Conservation (phyloP, 2,329 filamentous ascomycete species). For the Escovopsis sp. region DNA sequence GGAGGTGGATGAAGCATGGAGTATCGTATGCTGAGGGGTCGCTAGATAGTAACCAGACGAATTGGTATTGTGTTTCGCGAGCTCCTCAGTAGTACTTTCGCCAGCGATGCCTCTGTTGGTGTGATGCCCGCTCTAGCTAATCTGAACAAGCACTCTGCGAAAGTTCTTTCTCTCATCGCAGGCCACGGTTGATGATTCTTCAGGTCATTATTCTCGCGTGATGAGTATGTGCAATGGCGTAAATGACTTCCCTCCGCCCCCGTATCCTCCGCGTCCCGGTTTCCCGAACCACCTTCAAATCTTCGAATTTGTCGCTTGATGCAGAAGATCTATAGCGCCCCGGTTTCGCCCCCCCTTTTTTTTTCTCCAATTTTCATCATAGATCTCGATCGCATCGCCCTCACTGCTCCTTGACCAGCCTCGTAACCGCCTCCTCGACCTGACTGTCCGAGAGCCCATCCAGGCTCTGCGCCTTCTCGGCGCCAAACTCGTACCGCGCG, state of each 20-base stretch:
- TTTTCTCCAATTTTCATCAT: background rate
- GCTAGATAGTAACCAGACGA: too few relatives aligned
- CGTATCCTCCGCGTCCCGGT: background rate
- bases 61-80: too few relatives aligned
- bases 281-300: too few relatives aligned
- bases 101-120: too few relatives aligned
- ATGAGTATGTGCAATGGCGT: conserved; percentile 1
- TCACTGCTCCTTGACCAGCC: conserved; percentile 30
- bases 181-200: too few relatives aligned
- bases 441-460: conserved; percentile 46
- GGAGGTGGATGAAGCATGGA: too few relatives aligned
- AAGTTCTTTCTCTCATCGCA: too few relatives aligned
- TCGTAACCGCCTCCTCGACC: conserved; percentile 43
- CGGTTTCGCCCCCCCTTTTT: background rate
- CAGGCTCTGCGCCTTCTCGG: conserved; percentile 42
- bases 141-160: too few relatives aligned
- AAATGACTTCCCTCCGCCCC: background rate
- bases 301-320: too few relatives aligned
- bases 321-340: background rate
- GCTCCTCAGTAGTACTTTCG: too few relatives aligned
- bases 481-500: conserved; percentile 65
- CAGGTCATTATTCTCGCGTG: background rate
- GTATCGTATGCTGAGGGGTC: too few relatives aligned
- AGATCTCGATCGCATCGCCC: conserved; percentile 12
- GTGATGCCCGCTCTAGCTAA: too few relatives aligned